Evolutionary conservation across 1,139 yeast genomes (phyloP), one percentile per base, ranked within the genome.

Genomic region (Yamadazyma diddensiae): DNA sequence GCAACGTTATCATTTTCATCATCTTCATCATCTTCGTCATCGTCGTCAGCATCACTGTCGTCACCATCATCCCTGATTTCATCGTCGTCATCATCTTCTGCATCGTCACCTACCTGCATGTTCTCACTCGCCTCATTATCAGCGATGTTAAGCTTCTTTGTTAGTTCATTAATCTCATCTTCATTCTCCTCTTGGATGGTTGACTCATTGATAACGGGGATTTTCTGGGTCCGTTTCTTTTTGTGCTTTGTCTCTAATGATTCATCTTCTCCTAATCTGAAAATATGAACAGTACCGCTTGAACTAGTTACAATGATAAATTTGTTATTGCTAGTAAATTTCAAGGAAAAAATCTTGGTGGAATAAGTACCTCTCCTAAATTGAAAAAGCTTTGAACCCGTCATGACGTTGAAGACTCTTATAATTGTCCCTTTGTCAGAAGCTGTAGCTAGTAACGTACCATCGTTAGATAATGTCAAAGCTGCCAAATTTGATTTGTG

Each of bases 311-410:
- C 97, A 18, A 88, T 77, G 24, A 92, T 72, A 50, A 83, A 79
- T 33, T 69, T 68, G 43, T 88, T 82, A 45, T 85, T 85, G 21
- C 73, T 70, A 47, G 94, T 83, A 59, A 92, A 92, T 21, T 81
- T 75, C 42, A 92, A 69, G 2, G 95, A 82, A 51, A 81, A 83
- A n/a, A 92, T 87, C 49, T 73, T 80, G 5, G 97, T 83, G 3
- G 95, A 94, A 53, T 90, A 90, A 1, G 97, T 85, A 1, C 98
- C 98, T 52, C 97, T 72, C 46, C 98, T 71, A 57, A 92, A 92
- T 56, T 92, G 97, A 52, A 78, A 87, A 31, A 90, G 61, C 50
- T 90, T 86, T 14, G 77, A 71, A 0, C 97, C 97, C 0, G 85
- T 75, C 17, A 82, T 83, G 1, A 87, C 87, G n/a, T 82, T 71